Conservation (phyloP, 2,329 filamentous ascomycete genomes). For the Ophiostoma perfectum region DNA sequence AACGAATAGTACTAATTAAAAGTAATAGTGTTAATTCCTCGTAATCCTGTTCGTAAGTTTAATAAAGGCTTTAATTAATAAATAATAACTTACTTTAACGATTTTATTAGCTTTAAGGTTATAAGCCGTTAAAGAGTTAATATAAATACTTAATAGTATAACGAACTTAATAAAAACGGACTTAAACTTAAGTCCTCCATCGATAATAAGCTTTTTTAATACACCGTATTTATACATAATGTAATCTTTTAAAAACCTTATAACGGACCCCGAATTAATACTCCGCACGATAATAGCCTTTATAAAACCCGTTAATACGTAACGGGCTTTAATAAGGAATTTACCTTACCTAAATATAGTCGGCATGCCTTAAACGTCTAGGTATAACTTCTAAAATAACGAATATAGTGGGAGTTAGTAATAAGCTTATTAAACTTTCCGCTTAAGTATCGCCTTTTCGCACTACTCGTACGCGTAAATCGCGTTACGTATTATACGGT, state of each 20-base stretch:
- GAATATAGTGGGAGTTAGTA: not conserved
- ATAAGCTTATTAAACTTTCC: too few relatives aligned
- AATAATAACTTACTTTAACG: not conserved
- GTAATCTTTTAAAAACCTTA: too few relatives aligned
- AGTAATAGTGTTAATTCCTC: too few relatives aligned
- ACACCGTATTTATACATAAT: too few relatives aligned
- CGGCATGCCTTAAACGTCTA: not conserved
- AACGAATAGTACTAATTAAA: not conserved
- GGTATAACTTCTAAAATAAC: not conserved
- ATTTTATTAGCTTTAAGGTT: not conserved
- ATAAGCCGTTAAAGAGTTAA: not conserved
- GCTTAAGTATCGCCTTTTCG: not conserved
- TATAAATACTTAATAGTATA: not conserved
- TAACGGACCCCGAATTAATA: too few relatives aligned
- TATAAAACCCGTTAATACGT: too few relatives aligned
- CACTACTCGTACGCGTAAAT: not conserved
- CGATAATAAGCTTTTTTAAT: too few relatives aligned
- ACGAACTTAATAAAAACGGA: too few relatives aligned
- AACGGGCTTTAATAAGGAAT: constrained; percentile 1
- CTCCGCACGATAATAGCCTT: too few relatives aligned
- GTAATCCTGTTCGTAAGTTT: too few relatives aligned
- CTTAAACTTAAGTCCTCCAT: too few relatives aligned
- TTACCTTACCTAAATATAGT: not conserved
- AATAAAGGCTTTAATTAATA: not conserved
- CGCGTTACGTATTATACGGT: not conserved